Conservation (phyloP, 176 grass and related monocot species). For the Chrysopogon serrulatus region DNA sequence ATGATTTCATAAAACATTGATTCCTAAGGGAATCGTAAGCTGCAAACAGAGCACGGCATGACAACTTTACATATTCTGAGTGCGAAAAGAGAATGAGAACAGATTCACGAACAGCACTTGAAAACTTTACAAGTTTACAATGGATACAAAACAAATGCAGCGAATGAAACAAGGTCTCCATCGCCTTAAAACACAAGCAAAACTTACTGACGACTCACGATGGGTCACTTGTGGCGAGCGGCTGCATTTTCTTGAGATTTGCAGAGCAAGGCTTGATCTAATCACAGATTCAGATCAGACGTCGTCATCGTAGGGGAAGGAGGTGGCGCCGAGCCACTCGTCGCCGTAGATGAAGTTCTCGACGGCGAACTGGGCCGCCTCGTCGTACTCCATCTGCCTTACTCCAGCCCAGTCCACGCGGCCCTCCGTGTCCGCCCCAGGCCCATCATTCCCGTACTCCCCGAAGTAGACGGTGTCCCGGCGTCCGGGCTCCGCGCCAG, state of each 20-base stretch:
- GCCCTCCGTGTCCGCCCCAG: conserved; percentile 31
- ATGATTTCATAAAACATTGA: not conserved
- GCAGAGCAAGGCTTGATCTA: no score
- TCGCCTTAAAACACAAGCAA: not conserved
- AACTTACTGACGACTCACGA: not conserved
- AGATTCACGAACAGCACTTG: not conserved
- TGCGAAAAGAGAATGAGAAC: not conserved
- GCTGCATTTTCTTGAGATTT: not conserved
- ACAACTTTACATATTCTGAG: not conserved
- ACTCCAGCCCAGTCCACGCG: conserved; percentile 52
- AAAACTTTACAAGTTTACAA: not conserved
- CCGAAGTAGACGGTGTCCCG: conserved; percentile 58
- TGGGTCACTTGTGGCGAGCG: not conserved
- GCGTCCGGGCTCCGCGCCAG: conserved; percentile 18
- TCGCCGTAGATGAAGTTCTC: conserved; percentile 69
- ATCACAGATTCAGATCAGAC: not conserved
- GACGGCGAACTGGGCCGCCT: conserved; percentile 53
- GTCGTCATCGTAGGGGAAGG: conserved; percentile 60
- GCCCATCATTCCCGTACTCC: conserved; percentile 70
- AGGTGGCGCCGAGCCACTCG: conserved; percentile 65
- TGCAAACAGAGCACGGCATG: not conserved
- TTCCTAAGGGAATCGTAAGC: not conserved
- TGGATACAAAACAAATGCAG: not conserved
- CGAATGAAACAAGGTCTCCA: not conserved
- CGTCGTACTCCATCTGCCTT: conserved; percentile 56